phyloP scores from a whole-genome alignment of 2,329 filamentous ascomycete genomes.

The Xylariaceae sp. region DNA sequence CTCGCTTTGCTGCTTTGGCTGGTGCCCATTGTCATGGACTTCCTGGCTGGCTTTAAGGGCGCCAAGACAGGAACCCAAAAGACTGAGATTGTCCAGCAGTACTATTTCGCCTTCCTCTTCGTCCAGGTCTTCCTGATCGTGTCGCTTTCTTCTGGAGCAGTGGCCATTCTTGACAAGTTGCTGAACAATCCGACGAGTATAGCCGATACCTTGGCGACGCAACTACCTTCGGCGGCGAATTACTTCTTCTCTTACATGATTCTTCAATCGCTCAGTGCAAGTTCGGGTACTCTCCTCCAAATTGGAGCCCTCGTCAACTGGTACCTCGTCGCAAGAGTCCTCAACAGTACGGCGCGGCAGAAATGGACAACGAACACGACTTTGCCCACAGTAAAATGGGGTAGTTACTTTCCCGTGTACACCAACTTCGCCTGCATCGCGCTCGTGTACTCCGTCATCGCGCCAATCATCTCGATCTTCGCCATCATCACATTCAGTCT shows the following conservation, averaged over 20 bases:
- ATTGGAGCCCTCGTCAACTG: slow-evolving; percentile 72
- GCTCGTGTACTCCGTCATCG: slow-evolving; percentile 80
- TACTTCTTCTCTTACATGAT: slow-evolving; percentile 99
- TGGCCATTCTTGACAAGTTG: slow-evolving; percentile 57
- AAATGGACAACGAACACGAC: slow-evolving; percentile 84
- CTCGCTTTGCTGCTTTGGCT: slow-evolving; percentile 74
- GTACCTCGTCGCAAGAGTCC: slow-evolving; percentile 72
- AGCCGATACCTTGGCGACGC: slow-evolving; percentile 66
- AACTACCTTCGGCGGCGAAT: slow-evolving; percentile 80
- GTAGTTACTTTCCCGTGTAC: slow-evolving; percentile 90
- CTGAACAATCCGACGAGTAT: slow-evolving; percentile 58
- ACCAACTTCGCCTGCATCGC: slow-evolving; percentile 94
- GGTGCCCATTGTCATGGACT: slow-evolving; percentile 71
- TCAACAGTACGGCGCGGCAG: slow-evolving; percentile 74
- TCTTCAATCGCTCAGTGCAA: slow-evolving; percentile 85
- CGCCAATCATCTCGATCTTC: slow-evolving; percentile 87
- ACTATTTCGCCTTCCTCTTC: slow-evolving; percentile 92
- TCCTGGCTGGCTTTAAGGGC: slow-evolving; percentile 69
- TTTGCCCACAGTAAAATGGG: slow-evolving; percentile 77
- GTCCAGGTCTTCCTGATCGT: slow-evolving; percentile 93
- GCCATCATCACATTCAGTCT: slow-evolving; percentile 87
- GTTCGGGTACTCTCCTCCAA: slow-evolving; percentile 82
- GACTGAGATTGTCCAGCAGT: slow-evolving; percentile 79
- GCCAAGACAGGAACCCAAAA: slow-evolving; percentile 75
- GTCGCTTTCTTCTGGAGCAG: slow-evolving; percentile 68